phyloP scores from a whole-genome alignment of 352 stramenopile species.

The Blastocystis sp. region DNA sequence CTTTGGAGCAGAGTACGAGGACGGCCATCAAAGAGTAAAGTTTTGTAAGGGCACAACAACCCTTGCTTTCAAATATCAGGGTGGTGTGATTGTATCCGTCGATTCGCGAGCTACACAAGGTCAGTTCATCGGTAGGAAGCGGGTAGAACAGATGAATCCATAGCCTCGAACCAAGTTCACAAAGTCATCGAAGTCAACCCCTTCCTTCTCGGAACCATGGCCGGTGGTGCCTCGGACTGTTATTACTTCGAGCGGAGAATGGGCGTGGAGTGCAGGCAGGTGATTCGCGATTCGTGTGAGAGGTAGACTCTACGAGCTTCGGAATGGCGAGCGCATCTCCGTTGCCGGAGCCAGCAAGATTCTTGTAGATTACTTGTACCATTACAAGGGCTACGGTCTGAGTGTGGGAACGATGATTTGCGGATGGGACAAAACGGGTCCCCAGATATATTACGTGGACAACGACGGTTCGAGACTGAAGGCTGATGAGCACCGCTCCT shows the following conservation, averaged over 20 bases:
- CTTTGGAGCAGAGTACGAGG: conserved; percentile 89
- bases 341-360: conserved; percentile 94
- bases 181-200: conserved; percentile 99
- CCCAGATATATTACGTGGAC: conserved; percentile 99
- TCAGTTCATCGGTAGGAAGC: conserved; percentile 77
- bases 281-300: conserved; percentile 66
- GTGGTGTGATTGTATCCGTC: conserved; percentile 90
- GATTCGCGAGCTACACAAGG: conserved; percentile 97
- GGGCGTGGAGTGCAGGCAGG: conserved; percentile 65
- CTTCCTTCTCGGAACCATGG: conserved; percentile 96
- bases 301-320: conserved; percentile 90
- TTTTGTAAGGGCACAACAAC: conserved; percentile 99
- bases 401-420: conserved; percentile 97
- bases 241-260: conserved; percentile 98
- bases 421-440: conserved; percentile 92
- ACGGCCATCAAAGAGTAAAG: conserved; percentile 84
- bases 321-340: conserved; percentile 96
- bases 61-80: conserved; percentile 96
- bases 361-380: conserved; percentile 95
- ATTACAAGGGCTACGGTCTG: conserved; percentile 81
- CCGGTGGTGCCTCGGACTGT: conserved; percentile 92
- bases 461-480: conserved; percentile 93
- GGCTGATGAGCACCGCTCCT: conserved; percentile 76
- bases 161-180: conserved; percentile 88
- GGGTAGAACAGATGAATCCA: background rate